Evolutionary conservation across 208 protist genomes (phyloP), one percentile per base, ranked within the genome.

Genomic region (Leishmania major): DNA sequence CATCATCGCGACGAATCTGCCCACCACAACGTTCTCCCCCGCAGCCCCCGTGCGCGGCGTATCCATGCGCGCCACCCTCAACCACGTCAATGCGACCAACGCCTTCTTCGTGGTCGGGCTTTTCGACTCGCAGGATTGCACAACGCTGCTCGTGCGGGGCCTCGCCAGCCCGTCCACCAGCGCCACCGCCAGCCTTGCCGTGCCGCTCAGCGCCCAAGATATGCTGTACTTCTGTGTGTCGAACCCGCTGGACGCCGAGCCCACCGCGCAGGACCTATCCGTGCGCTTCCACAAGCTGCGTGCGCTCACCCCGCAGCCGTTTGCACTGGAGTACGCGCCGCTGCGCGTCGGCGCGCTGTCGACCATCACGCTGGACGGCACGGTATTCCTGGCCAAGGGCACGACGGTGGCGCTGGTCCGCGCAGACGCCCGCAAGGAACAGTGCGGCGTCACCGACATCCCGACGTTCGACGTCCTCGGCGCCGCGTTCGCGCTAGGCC

Each of bases 1-100:
- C 51, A 70, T 93, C 47, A 84, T 75, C 51, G 88, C 88, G 22
- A 69, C 86, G 5, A 55, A 66, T 22, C 43, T 69, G 43, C 90
- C 90, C 19, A 77, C 60, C 19, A 22, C 86, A 25, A 80, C 59
- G 8, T 71, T 90, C 25, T 76, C 85, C 25, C 85, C 73, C 19
- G 75, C 69, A 49, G 85, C 47, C 70, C 75, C 81, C 13, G 84
- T 78, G 35, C 49, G 31, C 35, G 75, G 75, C 15, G 55, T 78
- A 7, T 51, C 75, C 8, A 25, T 78, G 47, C 49, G 37, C 55
- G 57, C 43, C 15, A 59, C 51, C 13, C 75, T 78, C 31, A n/a
- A 25, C 6, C 75, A 78, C 75, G 55, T 35, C 31, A 78, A 78
- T 51, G 19, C 55, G 17, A 66, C 55, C n/a, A 62, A 55, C 28